These are phyloP conservation scores for Sporothrix schenckii DNA, from an alignment of 2,329 filamentous ascomycete genomes.

Conservation along the genomic window DNA sequence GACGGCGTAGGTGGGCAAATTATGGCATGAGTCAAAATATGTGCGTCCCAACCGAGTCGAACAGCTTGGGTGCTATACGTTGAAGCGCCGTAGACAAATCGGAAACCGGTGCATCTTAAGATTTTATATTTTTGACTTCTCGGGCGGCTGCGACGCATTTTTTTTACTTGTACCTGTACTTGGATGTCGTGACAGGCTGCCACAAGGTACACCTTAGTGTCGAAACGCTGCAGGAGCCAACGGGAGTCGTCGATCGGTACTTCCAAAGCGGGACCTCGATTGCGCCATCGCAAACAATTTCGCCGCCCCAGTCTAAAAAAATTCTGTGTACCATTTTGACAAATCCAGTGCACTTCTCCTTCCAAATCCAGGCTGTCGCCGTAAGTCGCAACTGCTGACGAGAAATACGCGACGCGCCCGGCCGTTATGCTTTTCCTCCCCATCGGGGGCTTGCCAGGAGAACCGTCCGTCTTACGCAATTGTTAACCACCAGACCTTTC, in stretches of 20 bases:
- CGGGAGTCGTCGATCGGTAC: constrained; percentile 17
- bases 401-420: background rate
- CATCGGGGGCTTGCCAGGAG: background rate
- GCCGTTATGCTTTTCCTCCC: background rate
- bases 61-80: background rate
- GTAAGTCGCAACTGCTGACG: constrained; percentile 1
- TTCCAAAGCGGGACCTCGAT: background rate
- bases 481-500: background rate
- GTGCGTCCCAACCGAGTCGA: background rate
- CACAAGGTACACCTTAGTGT: background rate
- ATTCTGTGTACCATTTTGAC: constrained; percentile 19
- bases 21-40: background rate
- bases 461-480: background rate
- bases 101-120: background rate
- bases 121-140: no score
- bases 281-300: constrained; percentile 26
- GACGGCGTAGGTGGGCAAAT: background rate
- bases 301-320: constrained; percentile 6
- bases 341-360: constrained; percentile 6
- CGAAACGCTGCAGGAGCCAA: background rate
- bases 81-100: background rate
- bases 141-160: background rate
- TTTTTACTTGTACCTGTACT: background rate
- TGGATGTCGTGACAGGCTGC: background rate
- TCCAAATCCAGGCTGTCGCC: constrained; percentile 11